Evolutionary conservation across 129 eudicot species (phyloP).

Genomic region (Solidago caesia): DNA sequence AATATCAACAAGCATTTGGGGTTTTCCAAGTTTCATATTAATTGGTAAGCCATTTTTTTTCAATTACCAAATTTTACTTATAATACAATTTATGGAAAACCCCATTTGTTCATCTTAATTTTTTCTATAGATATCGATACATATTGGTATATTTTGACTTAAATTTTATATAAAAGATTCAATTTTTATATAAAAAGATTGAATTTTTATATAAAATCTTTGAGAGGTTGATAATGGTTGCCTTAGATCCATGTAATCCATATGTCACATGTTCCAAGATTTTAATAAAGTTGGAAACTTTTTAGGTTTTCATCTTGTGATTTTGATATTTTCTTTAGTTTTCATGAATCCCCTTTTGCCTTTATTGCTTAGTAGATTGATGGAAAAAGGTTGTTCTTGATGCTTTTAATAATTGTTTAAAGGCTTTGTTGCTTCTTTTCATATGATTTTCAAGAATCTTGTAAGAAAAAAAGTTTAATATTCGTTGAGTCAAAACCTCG

Average conservation of each 20-base stretch:
- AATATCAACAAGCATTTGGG: background rate
- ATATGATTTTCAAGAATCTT: slow-evolving; percentile 22
- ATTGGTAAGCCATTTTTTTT: slow-evolving; percentile 46
- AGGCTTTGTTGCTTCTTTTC: slow-evolving; percentile 20
- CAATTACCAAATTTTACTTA: background rate
- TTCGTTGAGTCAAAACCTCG: too few relatives aligned
- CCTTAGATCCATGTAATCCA: slow-evolving; percentile 63
- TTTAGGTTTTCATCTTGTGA: slow-evolving; percentile 23
- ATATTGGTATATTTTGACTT: background rate
- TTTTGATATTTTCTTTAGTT: slow-evolving; percentile 8
- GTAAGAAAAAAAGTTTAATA: background rate
- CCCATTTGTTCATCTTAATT: background rate
- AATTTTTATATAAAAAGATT: background rate
- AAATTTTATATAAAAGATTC: background rate
- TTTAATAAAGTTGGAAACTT: slow-evolving; percentile 28
- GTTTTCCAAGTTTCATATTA: background rate
- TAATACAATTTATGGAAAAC: slow-evolving; percentile 11
- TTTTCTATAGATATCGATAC: too few relatives aligned
- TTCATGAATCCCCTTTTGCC: slow-evolving; percentile 24
- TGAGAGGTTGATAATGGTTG: slow-evolving; percentile 43
- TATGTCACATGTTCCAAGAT: slow-evolving; percentile 19
- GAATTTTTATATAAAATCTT: background rate
- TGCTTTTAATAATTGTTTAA: background rate
- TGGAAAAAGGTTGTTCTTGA: slow-evolving; percentile 23
- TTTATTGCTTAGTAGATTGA: slow-evolving; percentile 18